Percentiles rank a stretch among this genome's conserved stretches.
phyloP scores from a whole-genome alignment of 73 alveolate genomes.

The Paramecium pentaurelia region DNA sequence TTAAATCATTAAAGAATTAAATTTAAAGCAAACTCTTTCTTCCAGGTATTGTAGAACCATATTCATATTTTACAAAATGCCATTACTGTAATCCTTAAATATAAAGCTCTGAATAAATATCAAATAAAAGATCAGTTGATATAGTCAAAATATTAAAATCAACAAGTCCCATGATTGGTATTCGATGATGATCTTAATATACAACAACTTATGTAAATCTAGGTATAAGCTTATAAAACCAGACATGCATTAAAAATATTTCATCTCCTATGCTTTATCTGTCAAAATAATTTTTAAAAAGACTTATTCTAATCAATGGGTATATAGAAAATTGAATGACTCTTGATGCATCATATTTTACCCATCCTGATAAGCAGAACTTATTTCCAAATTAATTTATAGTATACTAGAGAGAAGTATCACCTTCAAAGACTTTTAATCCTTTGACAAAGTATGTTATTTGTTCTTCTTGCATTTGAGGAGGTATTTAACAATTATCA shows the following conservation, averaged over 20 bases:
- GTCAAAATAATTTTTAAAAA: neutral
- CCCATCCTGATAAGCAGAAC: neutral
- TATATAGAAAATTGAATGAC: neutral
- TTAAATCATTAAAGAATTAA: neutral
- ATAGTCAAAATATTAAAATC: neutral
- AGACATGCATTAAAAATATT: neutral
- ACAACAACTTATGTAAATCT: neutral
- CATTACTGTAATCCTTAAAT: neutral
- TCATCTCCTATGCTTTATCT: neutral
- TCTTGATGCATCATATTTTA: neutral
- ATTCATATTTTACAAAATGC: neutral
- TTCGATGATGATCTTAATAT: neutral
- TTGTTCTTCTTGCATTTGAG: neutral
- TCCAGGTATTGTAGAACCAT: neutral
- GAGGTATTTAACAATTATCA: neutral
- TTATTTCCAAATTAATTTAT: neutral
- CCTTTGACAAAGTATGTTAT: neutral
- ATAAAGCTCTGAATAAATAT: neutral
- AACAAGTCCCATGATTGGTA: neutral
- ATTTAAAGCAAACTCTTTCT: neutral
- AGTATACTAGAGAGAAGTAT: neutral
- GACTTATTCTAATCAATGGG: neutral
- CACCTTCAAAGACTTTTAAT: neutral
- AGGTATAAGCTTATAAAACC: neutral
- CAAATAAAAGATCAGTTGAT: neutral